These are phyloP conservation scores for Ogataea pilisensis DNA, from an alignment of 805 yeast species.

Conservation along the genomic window DNA sequence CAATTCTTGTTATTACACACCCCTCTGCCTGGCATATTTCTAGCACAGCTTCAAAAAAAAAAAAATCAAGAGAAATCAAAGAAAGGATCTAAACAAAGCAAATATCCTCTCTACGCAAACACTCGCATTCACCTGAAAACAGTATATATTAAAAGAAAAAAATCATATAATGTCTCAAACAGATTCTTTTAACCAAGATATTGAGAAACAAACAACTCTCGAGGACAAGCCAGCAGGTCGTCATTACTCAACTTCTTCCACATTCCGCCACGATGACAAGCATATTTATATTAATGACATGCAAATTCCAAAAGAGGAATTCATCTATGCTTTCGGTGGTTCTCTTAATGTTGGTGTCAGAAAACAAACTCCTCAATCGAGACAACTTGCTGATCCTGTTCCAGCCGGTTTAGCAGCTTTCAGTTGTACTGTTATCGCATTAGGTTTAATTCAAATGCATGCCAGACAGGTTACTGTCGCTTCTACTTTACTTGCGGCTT, in stretches of 20 bases:
- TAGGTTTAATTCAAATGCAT: conserved; percentile 43
- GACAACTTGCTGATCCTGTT: conserved; percentile 42
- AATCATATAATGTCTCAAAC: conserved; percentile 14
- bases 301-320: conserved; percentile 48
- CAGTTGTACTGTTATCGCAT: conserved; percentile 41
- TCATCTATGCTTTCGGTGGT: conserved; percentile 63
- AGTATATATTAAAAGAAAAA: too few relatives aligned
- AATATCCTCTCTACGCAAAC: too few relatives aligned
- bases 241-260: conserved; percentile 14
- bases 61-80: too few relatives aligned
- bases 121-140: too few relatives aligned
- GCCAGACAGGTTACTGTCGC: conserved; percentile 43
- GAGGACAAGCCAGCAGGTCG: conserved; percentile 7
- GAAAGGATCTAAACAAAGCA: too few relatives aligned
- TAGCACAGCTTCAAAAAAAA: too few relatives aligned
- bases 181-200: conserved; percentile 23
- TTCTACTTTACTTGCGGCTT: conserved; percentile 41
- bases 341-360: conserved; percentile 41
- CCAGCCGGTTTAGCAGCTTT: conserved; percentile 52
- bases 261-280: conserved; percentile 38
- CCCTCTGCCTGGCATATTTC: too few relatives aligned
- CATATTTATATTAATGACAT: conserved; percentile 39
- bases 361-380: conserved; percentile 21
- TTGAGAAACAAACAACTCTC: conserved; percentile 24
- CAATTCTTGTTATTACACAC: too few relatives aligned